These are phyloP conservation scores for Pseudonitzschia pungens DNA, from an alignment of 108 stramenopile genomes.

Conservation along the genomic window DNA sequence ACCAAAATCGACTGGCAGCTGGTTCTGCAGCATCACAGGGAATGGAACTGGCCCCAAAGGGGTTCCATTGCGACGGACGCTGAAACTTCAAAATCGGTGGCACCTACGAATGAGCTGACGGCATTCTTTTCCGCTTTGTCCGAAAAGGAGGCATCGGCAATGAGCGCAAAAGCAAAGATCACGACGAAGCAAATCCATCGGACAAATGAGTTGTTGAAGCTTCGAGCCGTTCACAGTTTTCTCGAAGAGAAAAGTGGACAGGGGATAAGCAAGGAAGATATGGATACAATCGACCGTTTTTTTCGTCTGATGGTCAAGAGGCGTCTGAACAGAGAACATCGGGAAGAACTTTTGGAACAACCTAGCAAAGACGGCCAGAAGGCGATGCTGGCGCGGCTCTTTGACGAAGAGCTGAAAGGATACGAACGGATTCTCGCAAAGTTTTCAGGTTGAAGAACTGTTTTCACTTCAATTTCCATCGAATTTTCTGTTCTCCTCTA, in stretches of 20 bases:
- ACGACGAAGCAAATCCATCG: conserved; percentile 62
- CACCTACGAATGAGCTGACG: background rate
- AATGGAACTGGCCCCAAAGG: conserved; percentile 21
- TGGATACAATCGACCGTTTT: conserved; percentile 25
- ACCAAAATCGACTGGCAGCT: conserved; percentile 53
- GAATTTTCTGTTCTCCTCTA: too few relatives aligned
- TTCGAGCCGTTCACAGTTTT: conserved; percentile 17
- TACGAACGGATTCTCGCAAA: conserved; percentile 16
- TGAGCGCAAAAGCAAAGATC: conserved; percentile 47
- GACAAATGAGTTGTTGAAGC: conserved; percentile 61
- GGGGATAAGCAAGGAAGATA: background rate
- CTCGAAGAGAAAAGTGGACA: background rate
- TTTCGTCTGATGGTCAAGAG: conserved; percentile 84
- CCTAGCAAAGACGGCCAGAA: conserved; percentile 72
- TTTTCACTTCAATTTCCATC: background rate
- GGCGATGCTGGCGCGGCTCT: conserved; percentile 49
- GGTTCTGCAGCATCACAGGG: background rate
- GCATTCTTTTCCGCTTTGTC: conserved; percentile 37
- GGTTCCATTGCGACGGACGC: background rate
- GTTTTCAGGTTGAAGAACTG: background rate
- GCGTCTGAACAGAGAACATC: conserved; percentile 52
- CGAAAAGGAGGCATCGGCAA: conserved; percentile 34
- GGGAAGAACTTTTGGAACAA: conserved; percentile 61
- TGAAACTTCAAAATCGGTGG: background rate
- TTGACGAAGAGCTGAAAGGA: conserved; percentile 43